Evolutionary conservation across 2,329 filamentous ascomycete genomes (phyloP).

Genomic region (Sporothrix inflata): DNA sequence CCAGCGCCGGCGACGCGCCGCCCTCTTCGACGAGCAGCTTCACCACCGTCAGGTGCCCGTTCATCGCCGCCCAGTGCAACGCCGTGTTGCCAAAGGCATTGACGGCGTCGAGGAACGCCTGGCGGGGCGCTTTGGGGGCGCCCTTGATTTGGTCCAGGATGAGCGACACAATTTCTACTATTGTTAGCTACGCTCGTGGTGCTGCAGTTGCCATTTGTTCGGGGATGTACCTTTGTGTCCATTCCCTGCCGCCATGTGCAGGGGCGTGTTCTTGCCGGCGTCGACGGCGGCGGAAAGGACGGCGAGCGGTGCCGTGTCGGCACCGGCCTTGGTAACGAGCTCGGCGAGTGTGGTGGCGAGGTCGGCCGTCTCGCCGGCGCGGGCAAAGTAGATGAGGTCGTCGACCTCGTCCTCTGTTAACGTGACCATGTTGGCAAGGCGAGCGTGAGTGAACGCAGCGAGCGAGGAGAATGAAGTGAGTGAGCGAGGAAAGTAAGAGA

Average conservation of each 20-base stretch:
- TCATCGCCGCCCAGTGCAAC: constrained; percentile 90
- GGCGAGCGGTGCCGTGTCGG: constrained; percentile 61
- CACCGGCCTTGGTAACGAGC: constrained; percentile 57
- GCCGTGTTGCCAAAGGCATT: constrained; percentile 89
- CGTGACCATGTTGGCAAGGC: constrained; percentile 37
- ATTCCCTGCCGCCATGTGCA: constrained; percentile 94
- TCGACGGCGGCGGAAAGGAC: constrained; percentile 69
- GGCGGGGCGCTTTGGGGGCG: constrained; percentile 48
- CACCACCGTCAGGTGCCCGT: constrained; percentile 81
- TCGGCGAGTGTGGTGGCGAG: constrained; percentile 62
- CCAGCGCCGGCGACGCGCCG: constrained; percentile 75
- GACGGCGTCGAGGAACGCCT: constrained; percentile 64
- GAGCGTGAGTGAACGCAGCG: constrained; percentile 31
- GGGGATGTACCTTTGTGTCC: constrained; percentile 73
- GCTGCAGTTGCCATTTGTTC: no score
- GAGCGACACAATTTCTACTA: constrained; percentile 47
- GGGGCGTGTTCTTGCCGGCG: constrained; percentile 73
- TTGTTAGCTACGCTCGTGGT: no score
- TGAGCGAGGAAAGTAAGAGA: neutral
- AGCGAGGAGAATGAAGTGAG: constrained; percentile 45
- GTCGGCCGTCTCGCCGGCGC: constrained; percentile 74
- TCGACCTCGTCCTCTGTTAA: constrained; percentile 82
- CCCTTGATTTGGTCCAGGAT: constrained; percentile 49
- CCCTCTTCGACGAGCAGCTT: constrained; percentile 76
- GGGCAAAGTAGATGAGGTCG: constrained; percentile 86